Evolutionary conservation across 2,329 filamentous ascomycete species (phyloP).

Genomic region (Thermothelomyces thermophilus): DNA sequence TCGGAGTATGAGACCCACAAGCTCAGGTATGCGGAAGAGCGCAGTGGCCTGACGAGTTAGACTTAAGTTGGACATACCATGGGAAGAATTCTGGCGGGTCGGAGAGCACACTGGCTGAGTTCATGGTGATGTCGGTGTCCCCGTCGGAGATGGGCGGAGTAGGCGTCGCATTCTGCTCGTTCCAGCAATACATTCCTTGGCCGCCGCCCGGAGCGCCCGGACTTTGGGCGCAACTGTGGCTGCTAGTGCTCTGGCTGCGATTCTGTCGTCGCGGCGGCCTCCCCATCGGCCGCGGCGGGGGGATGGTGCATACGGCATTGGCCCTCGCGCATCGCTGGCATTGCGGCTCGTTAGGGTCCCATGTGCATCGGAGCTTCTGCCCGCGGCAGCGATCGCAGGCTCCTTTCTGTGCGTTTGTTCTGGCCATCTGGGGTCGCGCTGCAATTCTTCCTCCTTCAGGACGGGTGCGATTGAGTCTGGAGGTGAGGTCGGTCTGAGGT

Average conservation of each 20-base stretch:
- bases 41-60: too few relatives aligned
- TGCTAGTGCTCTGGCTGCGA: background rate
- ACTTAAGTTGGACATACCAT: too few relatives aligned
- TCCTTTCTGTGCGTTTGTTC: background rate
- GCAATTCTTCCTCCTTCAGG: too few relatives aligned
- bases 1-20: background rate
- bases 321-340: background rate
- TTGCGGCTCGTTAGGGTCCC: background rate
- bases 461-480: too few relatives aligned
- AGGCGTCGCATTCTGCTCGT: background rate
- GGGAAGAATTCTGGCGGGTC: background rate
- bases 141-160: background rate
- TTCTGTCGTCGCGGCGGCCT: background rate
- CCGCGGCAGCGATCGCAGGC: constrained; percentile 1
- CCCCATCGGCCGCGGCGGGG: background rate
- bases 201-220: background rate
- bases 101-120: background rate
- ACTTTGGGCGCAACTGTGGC: background rate
- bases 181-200: background rate
- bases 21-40: too few relatives aligned
- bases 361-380: constrained; percentile 1
- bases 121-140: background rate
- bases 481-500: too few relatives aligned
- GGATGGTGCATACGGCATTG: background rate
- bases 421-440: background rate